Evolutionary conservation across 2,329 filamentous ascomycete species (phyloP).

Genomic region (Diaporthe citrichinensis): DNA sequence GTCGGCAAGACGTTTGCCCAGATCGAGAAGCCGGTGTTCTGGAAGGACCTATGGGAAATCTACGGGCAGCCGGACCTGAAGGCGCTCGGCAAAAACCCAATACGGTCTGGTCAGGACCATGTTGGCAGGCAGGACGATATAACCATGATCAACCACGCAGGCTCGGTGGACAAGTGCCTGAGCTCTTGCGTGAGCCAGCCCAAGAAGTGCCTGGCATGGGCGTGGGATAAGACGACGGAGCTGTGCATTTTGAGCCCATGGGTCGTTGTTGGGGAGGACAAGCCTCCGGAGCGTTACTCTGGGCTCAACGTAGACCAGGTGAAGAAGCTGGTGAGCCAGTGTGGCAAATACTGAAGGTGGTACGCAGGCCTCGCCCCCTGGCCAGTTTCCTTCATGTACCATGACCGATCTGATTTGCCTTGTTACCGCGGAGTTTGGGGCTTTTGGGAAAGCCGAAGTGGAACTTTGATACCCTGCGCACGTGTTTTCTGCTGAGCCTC

Average conservation of each 20-base stretch:
- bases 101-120: slow-evolving; percentile 60
- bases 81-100: slow-evolving; percentile 53
- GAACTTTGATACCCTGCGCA: slow-evolving; percentile 33
- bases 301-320: slow-evolving; percentile 53
- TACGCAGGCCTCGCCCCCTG: background rate
- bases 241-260: slow-evolving; percentile 64
- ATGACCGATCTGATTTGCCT: background rate
- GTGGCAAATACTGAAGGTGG: slow-evolving; percentile 30
- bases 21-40: slow-evolving; percentile 58
- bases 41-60: slow-evolving; percentile 65
- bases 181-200: slow-evolving; percentile 56
- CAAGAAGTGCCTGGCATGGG: slow-evolving; percentile 66
- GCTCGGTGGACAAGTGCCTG: slow-evolving; percentile 59
- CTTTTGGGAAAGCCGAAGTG: background rate
- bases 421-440: slow-evolving; percentile 18
- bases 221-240: slow-evolving; percentile 57
- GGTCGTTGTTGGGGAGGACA: slow-evolving; percentile 60
- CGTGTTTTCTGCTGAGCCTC: background rate
- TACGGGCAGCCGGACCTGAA: slow-evolving; percentile 60
- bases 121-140: slow-evolving; percentile 64
- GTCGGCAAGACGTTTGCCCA: slow-evolving; percentile 59
- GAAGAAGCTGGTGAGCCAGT: slow-evolving; percentile 41
- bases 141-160: slow-evolving; percentile 53
- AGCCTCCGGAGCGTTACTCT: slow-evolving; percentile 51
- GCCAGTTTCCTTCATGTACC: background rate